Conservation (phyloP, 2,329 filamentous ascomycete species). For the Pseudogymnoascus sp. region DNA sequence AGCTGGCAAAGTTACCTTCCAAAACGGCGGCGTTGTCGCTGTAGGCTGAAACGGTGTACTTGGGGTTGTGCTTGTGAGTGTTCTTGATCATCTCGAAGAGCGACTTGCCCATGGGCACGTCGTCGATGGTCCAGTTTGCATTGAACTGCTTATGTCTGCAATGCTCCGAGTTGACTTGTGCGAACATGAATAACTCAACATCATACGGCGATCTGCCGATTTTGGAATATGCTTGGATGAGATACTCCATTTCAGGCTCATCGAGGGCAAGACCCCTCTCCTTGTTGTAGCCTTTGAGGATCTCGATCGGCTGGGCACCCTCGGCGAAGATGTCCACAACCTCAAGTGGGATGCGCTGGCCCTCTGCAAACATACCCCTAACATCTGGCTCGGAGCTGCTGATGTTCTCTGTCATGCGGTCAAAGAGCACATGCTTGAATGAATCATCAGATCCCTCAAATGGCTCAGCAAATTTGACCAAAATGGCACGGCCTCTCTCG, state of each 20-base stretch:
- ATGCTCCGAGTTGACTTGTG: slow-evolving; percentile 97
- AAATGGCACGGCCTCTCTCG: slow-evolving; percentile 77
- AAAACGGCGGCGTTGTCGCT: slow-evolving; percentile 97
- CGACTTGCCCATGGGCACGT: slow-evolving; percentile 66
- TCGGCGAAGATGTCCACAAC: slow-evolving; percentile 67
- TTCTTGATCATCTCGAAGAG: slow-evolving; percentile 96
- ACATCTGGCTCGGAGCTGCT: slow-evolving; percentile 60
- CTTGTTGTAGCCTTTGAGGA: slow-evolving; percentile 76
- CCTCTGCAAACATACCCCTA: slow-evolving; percentile 70
- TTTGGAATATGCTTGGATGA: slow-evolving; percentile 72
- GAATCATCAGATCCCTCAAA: slow-evolving; percentile 42
- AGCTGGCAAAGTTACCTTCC: slow-evolving; percentile 60
- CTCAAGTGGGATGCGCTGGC: slow-evolving; percentile 53
- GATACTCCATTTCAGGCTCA: slow-evolving; percentile 81
- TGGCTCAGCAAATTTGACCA: slow-evolving; percentile 51
- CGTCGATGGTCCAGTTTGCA: slow-evolving; percentile 91
- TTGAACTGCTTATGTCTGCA: slow-evolving; percentile 83
- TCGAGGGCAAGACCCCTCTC: slow-evolving; percentile 80
- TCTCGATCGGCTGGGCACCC: slow-evolving; percentile 56
- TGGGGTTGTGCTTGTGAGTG: slow-evolving; percentile 73
- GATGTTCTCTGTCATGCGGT: slow-evolving; percentile 92
- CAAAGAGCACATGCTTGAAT: slow-evolving; percentile 68
- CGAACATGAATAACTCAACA: slow-evolving; percentile 98
- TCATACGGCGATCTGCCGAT: slow-evolving; percentile 65
- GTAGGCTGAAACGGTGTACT: slow-evolving; percentile 88